phyloP scores from a whole-genome alignment of 1,139 yeast genomes.

The Pneumocystis jirovecii region DNA sequence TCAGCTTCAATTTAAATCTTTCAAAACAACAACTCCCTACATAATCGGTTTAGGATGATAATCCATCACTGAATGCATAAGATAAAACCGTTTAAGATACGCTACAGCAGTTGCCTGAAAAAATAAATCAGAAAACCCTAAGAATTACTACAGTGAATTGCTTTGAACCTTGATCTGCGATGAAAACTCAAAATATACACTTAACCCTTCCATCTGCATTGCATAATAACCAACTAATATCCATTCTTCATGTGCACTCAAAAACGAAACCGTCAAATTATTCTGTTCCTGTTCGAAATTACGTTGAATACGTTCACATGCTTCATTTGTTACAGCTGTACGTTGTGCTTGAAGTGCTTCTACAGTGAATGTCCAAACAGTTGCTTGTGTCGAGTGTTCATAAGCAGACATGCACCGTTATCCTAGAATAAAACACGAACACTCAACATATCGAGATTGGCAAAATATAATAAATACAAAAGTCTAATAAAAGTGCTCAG shows the following conservation, averaged over 20 bases:
- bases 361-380: neutral
- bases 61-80: conserved; percentile 68
- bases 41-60: conserved; percentile 72
- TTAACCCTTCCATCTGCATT: conserved; percentile 49
- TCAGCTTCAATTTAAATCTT: neutral
- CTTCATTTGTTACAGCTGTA: neutral
- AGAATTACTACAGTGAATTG: neutral
- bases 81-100: conserved; percentile 66
- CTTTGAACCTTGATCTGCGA: conserved; percentile 36
- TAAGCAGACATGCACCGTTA: neutral
- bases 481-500: neutral
- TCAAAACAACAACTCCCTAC: conserved; percentile 18
- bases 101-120: conserved; percentile 69
- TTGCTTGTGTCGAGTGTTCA: neutral
- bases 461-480: no score
- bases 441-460: neutral
- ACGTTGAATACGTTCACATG: neutral
- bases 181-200: conserved; percentile 43
- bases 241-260: conserved; percentile 55
- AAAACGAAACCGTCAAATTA: conserved; percentile 13
- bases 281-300: neutral
- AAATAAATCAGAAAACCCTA: conserved; percentile 28
- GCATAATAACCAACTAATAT: conserved; percentile 55
- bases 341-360: neutral
- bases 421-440: neutral